Conservation (phyloP, 2,329 filamentous ascomycete genomes). For the Xylaria sp. region DNA sequence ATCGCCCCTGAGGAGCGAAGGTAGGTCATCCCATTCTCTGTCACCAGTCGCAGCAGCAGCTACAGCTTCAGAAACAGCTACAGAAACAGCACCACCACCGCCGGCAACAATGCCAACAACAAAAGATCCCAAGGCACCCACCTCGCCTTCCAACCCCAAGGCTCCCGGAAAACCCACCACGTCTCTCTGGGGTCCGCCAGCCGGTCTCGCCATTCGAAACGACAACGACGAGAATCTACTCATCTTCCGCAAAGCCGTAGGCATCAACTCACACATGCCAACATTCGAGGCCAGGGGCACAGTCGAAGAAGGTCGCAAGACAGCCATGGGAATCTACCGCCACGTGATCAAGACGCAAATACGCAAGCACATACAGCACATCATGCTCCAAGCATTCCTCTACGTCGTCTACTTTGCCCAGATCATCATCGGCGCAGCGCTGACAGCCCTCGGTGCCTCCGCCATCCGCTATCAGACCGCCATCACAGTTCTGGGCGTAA, state of each 20-base stretch:
- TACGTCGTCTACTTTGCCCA: conserved; percentile 42
- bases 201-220: conserved; percentile 33
- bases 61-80: too few species aligned
- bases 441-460: conserved; percentile 42
- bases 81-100: too few species aligned
- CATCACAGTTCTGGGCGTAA: conserved; percentile 55
- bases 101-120: not conserved
- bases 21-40: not conserved
- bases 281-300: conserved; percentile 22
- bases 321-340: conserved; percentile 39
- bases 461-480: conserved; percentile 44
- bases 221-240: conserved; percentile 37
- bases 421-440: conserved; percentile 42
- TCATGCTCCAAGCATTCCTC: conserved; percentile 34
- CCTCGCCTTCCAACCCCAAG: not conserved
- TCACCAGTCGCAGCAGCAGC: not conserved
- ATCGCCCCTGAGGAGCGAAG: not conserved
- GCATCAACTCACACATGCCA: conserved; percentile 35
- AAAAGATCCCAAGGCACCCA: not conserved
- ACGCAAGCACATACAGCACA: conserved; percentile 32
- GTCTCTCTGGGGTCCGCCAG: conserved; percentile 33
- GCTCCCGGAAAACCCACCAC: not conserved
- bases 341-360: conserved; percentile 34
- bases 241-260: conserved; percentile 40
- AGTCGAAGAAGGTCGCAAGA: conserved; percentile 34